These are phyloP conservation scores for Mycosphaerella arachidis DNA, from an alignment of 2,329 filamentous ascomycete species.

Conservation along the genomic window DNA sequence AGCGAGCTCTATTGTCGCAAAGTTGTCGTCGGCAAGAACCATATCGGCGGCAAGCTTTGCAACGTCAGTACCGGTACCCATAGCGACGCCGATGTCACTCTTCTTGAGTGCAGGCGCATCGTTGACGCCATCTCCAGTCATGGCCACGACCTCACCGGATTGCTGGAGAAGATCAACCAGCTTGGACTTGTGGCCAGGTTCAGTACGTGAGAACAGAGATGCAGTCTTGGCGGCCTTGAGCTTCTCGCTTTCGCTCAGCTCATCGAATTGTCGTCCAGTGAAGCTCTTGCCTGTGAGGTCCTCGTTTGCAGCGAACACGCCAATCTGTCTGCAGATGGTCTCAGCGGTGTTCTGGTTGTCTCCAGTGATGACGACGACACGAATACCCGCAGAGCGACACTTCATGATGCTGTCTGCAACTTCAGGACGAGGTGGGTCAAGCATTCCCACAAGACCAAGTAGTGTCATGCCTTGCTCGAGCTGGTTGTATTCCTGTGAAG, in stretches of 20 bases:
- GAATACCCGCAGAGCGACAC: slow-evolving; percentile 89
- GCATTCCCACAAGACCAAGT: slow-evolving; percentile 89
- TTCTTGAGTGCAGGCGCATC: slow-evolving; percentile 97
- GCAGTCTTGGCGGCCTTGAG: slow-evolving; percentile 78
- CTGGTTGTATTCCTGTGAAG: slow-evolving; percentile 75
- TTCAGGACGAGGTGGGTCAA: slow-evolving; percentile 92
- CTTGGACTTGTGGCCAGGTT: slow-evolving; percentile 95
- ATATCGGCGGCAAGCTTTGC: slow-evolving; percentile 96
- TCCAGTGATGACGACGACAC: slow-evolving; percentile 95
- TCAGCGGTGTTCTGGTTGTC: slow-evolving; percentile 98
- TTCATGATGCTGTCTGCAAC: slow-evolving; percentile 80
- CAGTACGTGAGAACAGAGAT: slow-evolving; percentile 91
- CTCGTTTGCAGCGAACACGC: slow-evolving; percentile 78
- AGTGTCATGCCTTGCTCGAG: slow-evolving; percentile 94
- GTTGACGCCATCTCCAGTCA: slow-evolving; percentile 99
- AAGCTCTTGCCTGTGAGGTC: slow-evolving; percentile 87
- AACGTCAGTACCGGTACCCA: slow-evolving; percentile 97
- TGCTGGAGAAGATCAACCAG: slow-evolving; percentile 94
- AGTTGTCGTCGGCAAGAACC: slow-evolving; percentile 98
- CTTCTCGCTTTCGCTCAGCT: slow-evolving; percentile 71
- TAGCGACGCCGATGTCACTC: slow-evolving; percentile 96
- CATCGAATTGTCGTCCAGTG: slow-evolving; percentile 92
- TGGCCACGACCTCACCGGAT: slow-evolving; percentile 89
- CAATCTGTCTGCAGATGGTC: slow-evolving; percentile 95
- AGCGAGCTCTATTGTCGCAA: slow-evolving; percentile 92